phyloP scores from a whole-genome alignment of 352 stramenopile species.

The Blastocystis sp. region DNA sequence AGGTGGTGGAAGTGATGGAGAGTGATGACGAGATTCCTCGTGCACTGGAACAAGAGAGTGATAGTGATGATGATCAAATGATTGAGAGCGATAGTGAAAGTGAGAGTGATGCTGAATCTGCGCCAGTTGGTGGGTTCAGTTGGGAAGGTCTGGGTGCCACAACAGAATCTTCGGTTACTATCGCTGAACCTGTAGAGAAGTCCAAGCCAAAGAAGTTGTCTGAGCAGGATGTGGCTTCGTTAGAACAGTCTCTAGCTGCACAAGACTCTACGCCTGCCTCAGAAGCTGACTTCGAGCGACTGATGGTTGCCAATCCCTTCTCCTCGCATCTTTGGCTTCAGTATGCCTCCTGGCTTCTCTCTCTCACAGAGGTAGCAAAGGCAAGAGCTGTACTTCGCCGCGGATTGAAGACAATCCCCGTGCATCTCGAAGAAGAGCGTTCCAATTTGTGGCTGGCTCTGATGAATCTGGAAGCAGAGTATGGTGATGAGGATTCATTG shows the following conservation, averaged over 20 bases:
- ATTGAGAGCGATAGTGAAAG: not conserved
- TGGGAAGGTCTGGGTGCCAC: conserved; percentile 3
- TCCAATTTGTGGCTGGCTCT: conserved; percentile 49
- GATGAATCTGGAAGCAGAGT: conserved; percentile 59
- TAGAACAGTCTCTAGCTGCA: conserved; percentile 2
- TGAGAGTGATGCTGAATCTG: not conserved
- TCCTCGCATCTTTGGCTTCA: conserved; percentile 22
- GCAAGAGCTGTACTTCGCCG: conserved; percentile 47
- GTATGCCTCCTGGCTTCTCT: conserved; percentile 48
- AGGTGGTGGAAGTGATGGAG: not conserved
- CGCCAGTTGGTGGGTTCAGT: not conserved
- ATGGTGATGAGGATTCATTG: conserved; percentile 46
- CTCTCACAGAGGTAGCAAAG: conserved; percentile 40
- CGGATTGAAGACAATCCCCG: conserved; percentile 34
- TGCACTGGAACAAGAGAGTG: not conserved
- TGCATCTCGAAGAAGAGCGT: conserved; percentile 52
- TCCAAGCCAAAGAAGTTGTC: not conserved
- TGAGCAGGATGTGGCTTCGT: not conserved
- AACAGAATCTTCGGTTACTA: not conserved
- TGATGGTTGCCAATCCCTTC: conserved; percentile 12
- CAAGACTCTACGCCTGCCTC: not conserved
- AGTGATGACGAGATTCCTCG: not conserved
- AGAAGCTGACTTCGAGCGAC: conserved; percentile 48
- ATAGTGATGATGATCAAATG: not conserved
- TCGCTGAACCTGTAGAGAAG: not conserved